Conservation (phyloP, 305 asterid genomes). For the Fraxinus angustifolia region DNA sequence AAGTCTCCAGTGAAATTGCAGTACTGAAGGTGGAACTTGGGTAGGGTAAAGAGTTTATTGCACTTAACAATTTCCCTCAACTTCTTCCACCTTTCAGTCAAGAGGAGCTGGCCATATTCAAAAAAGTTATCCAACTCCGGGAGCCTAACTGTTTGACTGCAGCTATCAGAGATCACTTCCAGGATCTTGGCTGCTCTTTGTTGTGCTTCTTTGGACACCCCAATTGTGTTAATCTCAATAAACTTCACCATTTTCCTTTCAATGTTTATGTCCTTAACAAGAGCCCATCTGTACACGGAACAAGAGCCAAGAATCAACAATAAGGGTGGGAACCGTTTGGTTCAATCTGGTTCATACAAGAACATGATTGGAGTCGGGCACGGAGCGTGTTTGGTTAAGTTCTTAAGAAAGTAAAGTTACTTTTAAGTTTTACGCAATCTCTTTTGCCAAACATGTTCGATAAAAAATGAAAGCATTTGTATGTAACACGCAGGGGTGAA, state of each 20-base stretch:
- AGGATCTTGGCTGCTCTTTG: conserved; percentile 62
- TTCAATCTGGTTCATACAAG: neutral
- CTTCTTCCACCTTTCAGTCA: conserved; percentile 58
- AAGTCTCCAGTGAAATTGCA: conserved; percentile 46
- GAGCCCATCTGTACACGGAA: conserved; percentile 56
- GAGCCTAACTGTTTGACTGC: conserved; percentile 25
- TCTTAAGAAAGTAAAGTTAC: neutral
- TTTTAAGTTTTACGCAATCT: neutral
- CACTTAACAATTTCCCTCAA: conserved; percentile 32
- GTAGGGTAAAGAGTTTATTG: conserved; percentile 30
- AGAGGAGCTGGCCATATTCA: conserved; percentile 24
- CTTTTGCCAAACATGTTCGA: neutral
- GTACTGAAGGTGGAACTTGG: conserved; percentile 41
- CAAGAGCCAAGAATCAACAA: neutral
- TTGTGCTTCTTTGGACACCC: conserved; percentile 86
- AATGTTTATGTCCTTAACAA: conserved; percentile 53
- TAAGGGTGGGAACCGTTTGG: neutral
- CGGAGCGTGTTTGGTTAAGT: neutral
- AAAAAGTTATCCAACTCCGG: conserved; percentile 47
- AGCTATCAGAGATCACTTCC: conserved; percentile 47
- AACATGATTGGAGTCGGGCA: neutral
- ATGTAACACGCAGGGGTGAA: neutral
- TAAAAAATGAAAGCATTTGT: neutral
- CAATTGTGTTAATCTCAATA: conserved; percentile 64
- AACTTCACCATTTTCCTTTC: conserved; percentile 67